Evolutionary conservation across 2,329 filamentous ascomycete genomes (phyloP).

Genomic region (Microsporum canis): DNA sequence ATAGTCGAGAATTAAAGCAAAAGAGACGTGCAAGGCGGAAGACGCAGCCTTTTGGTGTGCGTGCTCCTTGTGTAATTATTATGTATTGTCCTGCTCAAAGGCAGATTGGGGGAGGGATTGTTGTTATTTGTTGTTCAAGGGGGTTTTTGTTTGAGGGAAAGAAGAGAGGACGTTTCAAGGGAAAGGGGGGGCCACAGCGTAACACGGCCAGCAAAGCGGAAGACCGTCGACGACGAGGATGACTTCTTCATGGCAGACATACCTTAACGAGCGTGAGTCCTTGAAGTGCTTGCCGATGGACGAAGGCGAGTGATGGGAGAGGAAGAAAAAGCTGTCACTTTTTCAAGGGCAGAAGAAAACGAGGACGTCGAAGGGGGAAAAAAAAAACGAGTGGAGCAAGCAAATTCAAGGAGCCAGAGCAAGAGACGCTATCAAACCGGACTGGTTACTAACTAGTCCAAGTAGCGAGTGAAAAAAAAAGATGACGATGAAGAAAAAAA

Average conservation of each 20-base stretch:
- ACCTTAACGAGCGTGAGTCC: neutral
- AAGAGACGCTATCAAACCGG: neutral
- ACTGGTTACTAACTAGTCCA: neutral
- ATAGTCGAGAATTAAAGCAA: neutral
- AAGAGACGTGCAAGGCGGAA: neutral
- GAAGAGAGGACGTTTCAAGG: conserved; percentile 1
- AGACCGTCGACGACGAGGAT: neutral
- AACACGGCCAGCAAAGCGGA: neutral
- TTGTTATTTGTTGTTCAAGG: neutral
- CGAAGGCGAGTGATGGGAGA: neutral
- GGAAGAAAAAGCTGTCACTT: neutral
- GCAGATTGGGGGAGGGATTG: neutral
- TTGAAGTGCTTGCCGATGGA: neutral
- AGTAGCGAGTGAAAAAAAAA: neutral
- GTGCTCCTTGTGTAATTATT: neutral
- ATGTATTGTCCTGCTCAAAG: too few relatives aligned
- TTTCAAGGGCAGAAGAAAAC: neutral
- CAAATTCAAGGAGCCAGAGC: neutral
- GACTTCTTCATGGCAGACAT: neutral
- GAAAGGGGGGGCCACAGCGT: conserved; percentile 2
- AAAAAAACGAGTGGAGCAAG: neutral
- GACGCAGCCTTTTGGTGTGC: neutral
- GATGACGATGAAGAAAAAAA: neutral
- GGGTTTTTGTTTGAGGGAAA: neutral
- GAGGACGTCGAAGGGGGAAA: neutral